Percentiles rank a stretch among this genome's conserved stretches.
phyloP scores from a whole-genome alignment of 1,139 yeast species.

The Yamadazyma sp. region DNA sequence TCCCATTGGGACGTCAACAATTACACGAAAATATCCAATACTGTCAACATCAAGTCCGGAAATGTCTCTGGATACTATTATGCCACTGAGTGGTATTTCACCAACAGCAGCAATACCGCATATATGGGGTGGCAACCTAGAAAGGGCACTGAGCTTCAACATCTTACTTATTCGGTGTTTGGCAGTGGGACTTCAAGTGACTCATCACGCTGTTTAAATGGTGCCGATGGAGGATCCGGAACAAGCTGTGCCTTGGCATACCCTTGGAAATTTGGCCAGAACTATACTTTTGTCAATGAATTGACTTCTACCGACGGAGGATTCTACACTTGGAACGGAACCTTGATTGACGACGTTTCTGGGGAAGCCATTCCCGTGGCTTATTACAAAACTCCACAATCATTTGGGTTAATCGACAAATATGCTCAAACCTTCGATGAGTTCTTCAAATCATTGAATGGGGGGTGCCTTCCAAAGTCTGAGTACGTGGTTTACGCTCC shows the following conservation, averaged over 20 bases:
- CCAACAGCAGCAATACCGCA: conserved; percentile 2
- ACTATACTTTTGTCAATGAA: conserved; percentile 9
- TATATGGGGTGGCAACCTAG: conserved; percentile 13
- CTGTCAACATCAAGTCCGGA: conserved; percentile 1
- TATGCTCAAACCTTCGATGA: too few relatives aligned
- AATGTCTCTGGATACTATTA: conserved; percentile 11
- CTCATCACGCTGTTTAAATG: conserved; percentile 5
- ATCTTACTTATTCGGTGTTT: conserved; percentile 6
- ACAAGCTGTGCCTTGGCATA: conserved; percentile 9
- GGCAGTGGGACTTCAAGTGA: conserved; percentile 6
- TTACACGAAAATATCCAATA: conserved; percentile 2
- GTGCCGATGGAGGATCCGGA: conserved; percentile 12
- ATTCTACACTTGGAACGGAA: conserved; percentile 10
- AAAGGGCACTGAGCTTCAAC: conserved; percentile 1
- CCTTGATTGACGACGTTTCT: conserved; percentile 9
- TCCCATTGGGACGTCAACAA: not conserved
- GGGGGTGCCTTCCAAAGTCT: too few relatives aligned
- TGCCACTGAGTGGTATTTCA: conserved; percentile 7
- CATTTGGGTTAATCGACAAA: too few relatives aligned
- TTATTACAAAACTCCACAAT: not conserved
- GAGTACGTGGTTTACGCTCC: too few relatives aligned
- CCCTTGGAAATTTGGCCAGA: conserved; percentile 11
- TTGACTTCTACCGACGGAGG: not conserved
- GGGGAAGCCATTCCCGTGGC: not conserved
- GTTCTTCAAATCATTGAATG: too few relatives aligned